Conservation (phyloP, 495 filamentous ascomycete genomes). For the Penicillium desertorum region DNA sequence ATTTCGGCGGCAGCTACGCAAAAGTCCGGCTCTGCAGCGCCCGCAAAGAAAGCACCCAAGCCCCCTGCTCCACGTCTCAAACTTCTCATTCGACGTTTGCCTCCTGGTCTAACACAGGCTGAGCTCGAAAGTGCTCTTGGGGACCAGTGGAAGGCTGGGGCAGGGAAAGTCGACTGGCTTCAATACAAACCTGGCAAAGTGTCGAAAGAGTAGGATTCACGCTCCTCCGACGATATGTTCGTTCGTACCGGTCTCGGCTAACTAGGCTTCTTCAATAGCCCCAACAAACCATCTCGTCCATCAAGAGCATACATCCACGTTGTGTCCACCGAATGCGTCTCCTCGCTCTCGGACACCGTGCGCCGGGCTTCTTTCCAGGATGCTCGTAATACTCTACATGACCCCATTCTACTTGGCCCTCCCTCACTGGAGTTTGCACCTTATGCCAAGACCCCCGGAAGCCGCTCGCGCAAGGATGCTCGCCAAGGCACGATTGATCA, state of each 20-base stretch:
- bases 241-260: conserved; percentile 16
- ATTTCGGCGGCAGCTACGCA: conserved; percentile 57
- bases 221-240: conserved; percentile 8
- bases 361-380: conserved; percentile 67
- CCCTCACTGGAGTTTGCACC: conserved; percentile 78
- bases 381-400: conserved; percentile 66
- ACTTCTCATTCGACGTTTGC: conserved; percentile 78
- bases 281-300: conserved; percentile 73
- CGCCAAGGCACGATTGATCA: conserved; percentile 94
- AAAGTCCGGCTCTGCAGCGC: conserved; percentile 51
- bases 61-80: conserved; percentile 68
- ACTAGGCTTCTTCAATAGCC: conserved; percentile 45
- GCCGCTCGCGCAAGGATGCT: conserved; percentile 66
- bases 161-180: conserved; percentile 81
- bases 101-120: conserved; percentile 76
- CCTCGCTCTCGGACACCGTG: conserved; percentile 63
- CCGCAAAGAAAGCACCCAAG: conserved; percentile 51
- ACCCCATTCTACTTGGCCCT: conserved; percentile 66
- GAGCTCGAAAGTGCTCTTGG: conserved; percentile 76
- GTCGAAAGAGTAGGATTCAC: conserved; percentile 70
- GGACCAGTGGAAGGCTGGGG: conserved; percentile 76
- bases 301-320: conserved; percentile 78
- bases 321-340: conserved; percentile 56
- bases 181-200: conserved; percentile 78
- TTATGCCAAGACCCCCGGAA: conserved; percentile 77